Evolutionary conservation across 2,329 filamentous ascomycete species (phyloP).

Genomic region (Tolypocladium ophioglossoides): DNA sequence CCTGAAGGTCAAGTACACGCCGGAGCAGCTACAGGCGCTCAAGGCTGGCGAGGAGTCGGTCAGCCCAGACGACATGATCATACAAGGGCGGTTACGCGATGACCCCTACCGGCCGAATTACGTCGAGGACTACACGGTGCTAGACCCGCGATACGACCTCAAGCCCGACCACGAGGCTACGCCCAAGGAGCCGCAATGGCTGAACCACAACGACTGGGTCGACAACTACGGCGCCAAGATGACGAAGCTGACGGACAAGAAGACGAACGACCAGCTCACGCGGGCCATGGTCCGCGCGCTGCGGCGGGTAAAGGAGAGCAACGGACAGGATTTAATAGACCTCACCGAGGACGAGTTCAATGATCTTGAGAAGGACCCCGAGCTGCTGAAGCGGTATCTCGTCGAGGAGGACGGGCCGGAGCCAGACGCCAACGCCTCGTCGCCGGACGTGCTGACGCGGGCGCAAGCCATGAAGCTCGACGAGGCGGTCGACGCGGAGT

Average conservation of each 20-base stretch:
- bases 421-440: slow-evolving; percentile 12
- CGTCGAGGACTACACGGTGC: slow-evolving; percentile 69
- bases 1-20: slow-evolving; percentile 61
- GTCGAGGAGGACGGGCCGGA: slow-evolving; percentile 17
- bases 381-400: slow-evolving; percentile 26
- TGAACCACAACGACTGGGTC: slow-evolving; percentile 47
- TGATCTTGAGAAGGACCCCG: slow-evolving; percentile 27
- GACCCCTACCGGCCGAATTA: slow-evolving; percentile 67
- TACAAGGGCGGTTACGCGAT: slow-evolving; percentile 59
- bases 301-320: slow-evolving; percentile 29
- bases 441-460: slow-evolving; percentile 18
- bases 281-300: slow-evolving; percentile 30
- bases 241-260: slow-evolving; percentile 29
- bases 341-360: slow-evolving; percentile 38
- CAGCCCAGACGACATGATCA: slow-evolving; percentile 60
- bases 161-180: slow-evolving; percentile 38
- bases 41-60: slow-evolving; percentile 71
- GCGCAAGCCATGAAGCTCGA: slow-evolving; percentile 26
- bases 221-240: slow-evolving; percentile 45
- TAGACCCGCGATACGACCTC: slow-evolving; percentile 71
- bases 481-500: slow-evolving; percentile 24
- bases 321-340: slow-evolving; percentile 33
- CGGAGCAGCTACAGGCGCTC: slow-evolving; percentile 72
- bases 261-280: slow-evolving; percentile 30
- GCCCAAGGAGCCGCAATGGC: slow-evolving; percentile 45